Evolutionary conservation across 163 green algal species (phyloP), one percentile per base, ranked within the genome.

Genomic region (Prototheca cutis): DNA sequence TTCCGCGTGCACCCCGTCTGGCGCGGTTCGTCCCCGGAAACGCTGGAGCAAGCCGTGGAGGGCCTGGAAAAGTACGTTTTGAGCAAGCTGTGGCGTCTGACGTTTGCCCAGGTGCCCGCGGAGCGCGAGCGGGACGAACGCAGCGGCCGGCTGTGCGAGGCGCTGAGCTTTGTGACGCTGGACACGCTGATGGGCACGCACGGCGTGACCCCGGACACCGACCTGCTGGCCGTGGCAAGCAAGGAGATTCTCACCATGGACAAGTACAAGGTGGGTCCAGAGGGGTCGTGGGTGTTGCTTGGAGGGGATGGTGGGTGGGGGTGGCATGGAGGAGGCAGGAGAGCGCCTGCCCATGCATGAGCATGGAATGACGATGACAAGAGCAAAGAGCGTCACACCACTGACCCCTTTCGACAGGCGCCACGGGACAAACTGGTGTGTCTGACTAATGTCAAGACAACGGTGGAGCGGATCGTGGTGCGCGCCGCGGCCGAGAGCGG

Each of bases 51-150:
- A 28, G 83, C 83, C 3, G 74, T 83, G 15, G 88, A 95, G 87
- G 90, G 88, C 21, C 65, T 98, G 60, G 91, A 98, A 65, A 96
- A 96, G 74, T 98, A 98, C 60, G 64, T 97, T 21, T 86, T 95
- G 80, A 96, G 85, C 28, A 97, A 97, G 74, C 73, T 97, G 56
- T 89, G 90, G 66, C 73, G 83, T 39, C 75, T 84, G 18, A 84
- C 73, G 1, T 96, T 95, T 73, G 80, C 58, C 0, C 33, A 64
- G 18, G 68, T 45, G 8, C 51, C 55, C 6, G 61, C 81, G 39
- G 88, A 96, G 53, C 42, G 54, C 19, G 88, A 95, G 68, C 74
- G 86, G 0, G 88, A 95, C 60, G 74, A 77, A 18, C 65, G 65
- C 31, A 77, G 70, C 49, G 54, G 21, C 6, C 54, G 54, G 51